These are phyloP conservation scores for Dictyostelium gargantuum DNA, from an alignment of 208 protist species.

Conservation along the genomic window DNA sequence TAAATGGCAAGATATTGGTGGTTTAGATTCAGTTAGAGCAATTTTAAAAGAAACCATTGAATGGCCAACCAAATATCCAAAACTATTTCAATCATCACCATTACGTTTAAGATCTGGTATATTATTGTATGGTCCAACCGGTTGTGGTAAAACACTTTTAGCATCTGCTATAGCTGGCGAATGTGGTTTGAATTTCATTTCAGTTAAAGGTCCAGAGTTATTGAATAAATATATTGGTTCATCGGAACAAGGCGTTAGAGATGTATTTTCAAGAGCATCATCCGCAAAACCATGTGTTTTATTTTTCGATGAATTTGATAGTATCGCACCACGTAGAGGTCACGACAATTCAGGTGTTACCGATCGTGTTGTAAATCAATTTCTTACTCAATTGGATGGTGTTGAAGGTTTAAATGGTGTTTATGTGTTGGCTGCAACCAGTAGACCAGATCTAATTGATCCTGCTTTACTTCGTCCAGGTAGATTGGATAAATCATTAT, in stretches of 20 bases:
- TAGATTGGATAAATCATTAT: constrained; percentile 84
- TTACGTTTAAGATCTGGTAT: constrained; percentile 74
- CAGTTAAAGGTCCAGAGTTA: constrained; percentile 86
- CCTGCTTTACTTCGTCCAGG: constrained; percentile 85
- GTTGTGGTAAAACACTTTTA: constrained; percentile 86
- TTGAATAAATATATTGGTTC: constrained; percentile 89
- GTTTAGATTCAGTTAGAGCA: constrained; percentile 53
- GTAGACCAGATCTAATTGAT: constrained; percentile 85
- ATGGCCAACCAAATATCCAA: constrained; percentile 77
- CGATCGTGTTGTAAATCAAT: constrained; percentile 89
- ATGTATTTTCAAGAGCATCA: constrained; percentile 82
- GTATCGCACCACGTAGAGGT: constrained; percentile 82
- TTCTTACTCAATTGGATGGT: constrained; percentile 87
- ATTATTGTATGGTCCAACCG: constrained; percentile 84
- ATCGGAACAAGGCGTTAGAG: constrained; percentile 73
- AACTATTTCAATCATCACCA: constrained; percentile 75
- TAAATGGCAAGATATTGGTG: constrained; percentile 78
- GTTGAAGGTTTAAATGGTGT: constrained; percentile 83
- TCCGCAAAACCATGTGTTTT: constrained; percentile 81
- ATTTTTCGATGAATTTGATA: constrained; percentile 90
- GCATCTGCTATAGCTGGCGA: constrained; percentile 78
- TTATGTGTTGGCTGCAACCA: constrained; percentile 84
- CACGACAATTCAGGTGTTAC: constrained; percentile 86
- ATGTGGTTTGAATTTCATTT: constrained; percentile 82
- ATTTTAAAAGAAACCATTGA: constrained; percentile 79